A percentile compares a stretch with the other conserved stretches of the same genome.
Conservation (phyloP, 331 rosid species). For the Pyrus hybrid region DNA sequence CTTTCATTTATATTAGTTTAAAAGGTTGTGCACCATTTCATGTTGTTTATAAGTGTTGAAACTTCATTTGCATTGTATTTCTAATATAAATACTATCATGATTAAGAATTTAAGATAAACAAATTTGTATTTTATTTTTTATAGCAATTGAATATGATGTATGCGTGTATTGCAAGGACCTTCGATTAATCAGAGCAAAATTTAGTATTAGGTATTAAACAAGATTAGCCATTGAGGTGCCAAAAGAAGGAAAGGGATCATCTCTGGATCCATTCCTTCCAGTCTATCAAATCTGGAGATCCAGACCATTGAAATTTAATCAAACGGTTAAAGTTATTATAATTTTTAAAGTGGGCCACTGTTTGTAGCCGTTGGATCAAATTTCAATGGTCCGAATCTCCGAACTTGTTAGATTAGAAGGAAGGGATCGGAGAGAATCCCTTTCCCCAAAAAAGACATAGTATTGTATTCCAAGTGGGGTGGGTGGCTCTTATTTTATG, state of each 20-base stretch:
- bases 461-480: not conserved
- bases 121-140: too few species aligned
- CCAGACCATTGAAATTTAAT: too few species aligned
- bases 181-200: too few species aligned
- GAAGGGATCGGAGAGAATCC: accelerated
- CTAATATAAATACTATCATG: too few species aligned
- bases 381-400: accelerated
- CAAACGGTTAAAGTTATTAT: too few species aligned
- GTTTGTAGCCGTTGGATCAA: too few species aligned
- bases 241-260: not conserved
- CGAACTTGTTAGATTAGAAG: accelerated
- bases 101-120: too few species aligned
- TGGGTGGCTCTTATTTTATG: not conserved
- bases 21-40: not conserved
- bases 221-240: not conserved
- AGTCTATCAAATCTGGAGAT: accelerated
- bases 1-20: not conserved
- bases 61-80: not conserved
- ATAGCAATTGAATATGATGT: too few species aligned
- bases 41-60: not conserved
- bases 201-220: not conserved
- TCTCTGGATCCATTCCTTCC: too few species aligned
- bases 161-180: not conserved
- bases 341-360: accelerated
- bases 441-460: too few species aligned